Evolutionary conservation across 805 yeast genomes (phyloP).

Genomic region (Ogataea henricii): DNA sequence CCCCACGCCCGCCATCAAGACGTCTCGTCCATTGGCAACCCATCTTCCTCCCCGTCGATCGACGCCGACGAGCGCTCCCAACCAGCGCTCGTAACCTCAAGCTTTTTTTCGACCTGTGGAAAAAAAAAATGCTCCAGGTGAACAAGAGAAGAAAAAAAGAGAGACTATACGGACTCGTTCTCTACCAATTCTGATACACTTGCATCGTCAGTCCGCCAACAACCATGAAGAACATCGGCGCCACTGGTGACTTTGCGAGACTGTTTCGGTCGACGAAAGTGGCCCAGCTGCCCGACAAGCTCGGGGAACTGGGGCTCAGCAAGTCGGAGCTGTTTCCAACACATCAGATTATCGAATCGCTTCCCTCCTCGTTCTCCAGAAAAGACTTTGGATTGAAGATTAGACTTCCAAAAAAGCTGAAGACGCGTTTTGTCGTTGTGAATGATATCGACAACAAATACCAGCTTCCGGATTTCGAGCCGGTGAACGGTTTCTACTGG

Average conservation of each 20-base stretch:
- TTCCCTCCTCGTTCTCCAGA: slow-evolving; percentile 60
- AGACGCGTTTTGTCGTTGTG: slow-evolving; percentile 58
- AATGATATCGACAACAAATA: slow-evolving; percentile 69
- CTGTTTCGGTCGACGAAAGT: slow-evolving; percentile 34
- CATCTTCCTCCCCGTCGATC: background rate
- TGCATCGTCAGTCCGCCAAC: background rate
- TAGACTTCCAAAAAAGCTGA: slow-evolving; percentile 62
- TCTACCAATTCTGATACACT: too few relatives aligned
- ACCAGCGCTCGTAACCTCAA: background rate
- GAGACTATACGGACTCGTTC: background rate
- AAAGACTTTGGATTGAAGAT: slow-evolving; percentile 79
- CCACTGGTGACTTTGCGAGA: slow-evolving; percentile 30
- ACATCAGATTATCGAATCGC: slow-evolving; percentile 72
- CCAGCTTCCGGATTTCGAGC: slow-evolving; percentile 71
- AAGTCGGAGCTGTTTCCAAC: slow-evolving; percentile 49
- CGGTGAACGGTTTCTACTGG: slow-evolving; percentile 58
- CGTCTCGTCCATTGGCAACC: too few relatives aligned
- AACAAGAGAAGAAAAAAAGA: background rate
- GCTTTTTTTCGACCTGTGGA: background rate
- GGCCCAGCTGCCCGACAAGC: slow-evolving; percentile 36
- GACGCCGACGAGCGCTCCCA: too few relatives aligned
- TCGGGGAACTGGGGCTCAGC: slow-evolving; percentile 29
- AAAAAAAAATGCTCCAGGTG: background rate
- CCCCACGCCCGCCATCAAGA: too few relatives aligned
- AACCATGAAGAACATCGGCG: slow-evolving; percentile 27